phyloP scores from a whole-genome alignment of 805 yeast species.

The Millerozyma miso region DNA sequence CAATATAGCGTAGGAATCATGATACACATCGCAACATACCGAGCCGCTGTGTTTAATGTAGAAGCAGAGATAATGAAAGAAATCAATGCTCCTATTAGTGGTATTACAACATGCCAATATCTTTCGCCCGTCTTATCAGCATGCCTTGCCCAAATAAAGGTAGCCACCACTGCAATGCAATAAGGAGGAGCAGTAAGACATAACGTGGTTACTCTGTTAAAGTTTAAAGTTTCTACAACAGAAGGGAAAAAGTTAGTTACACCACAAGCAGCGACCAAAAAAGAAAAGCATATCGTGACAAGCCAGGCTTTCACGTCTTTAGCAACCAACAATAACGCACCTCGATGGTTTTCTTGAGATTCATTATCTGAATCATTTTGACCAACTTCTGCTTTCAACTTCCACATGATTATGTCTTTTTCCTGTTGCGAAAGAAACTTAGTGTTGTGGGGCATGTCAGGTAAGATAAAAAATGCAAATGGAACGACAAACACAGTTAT shows the following conservation, averaged over 20 bases:
- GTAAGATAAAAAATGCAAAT: conserved; percentile 44
- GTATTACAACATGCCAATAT: conserved; percentile 44
- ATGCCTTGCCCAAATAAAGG: conserved; percentile 51
- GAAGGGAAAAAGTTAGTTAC: conserved; percentile 61
- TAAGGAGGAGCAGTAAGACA: conserved; percentile 61
- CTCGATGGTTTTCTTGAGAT: conserved; percentile 30
- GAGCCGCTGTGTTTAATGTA: conserved; percentile 50
- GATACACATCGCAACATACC: conserved; percentile 57
- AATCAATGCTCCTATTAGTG: conserved; percentile 37
- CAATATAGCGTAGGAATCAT: conserved; percentile 56
- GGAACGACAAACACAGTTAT: conserved; percentile 46
- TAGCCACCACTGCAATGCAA: conserved; percentile 45
- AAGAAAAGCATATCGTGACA: conserved; percentile 40
- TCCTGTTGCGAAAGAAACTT: conserved; percentile 43
- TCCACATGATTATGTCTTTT: conserved; percentile 39
- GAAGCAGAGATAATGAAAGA: conserved; percentile 48
- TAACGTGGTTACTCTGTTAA: conserved; percentile 45
- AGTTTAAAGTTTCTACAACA: conserved; percentile 53
- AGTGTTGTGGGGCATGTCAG: conserved; percentile 51
- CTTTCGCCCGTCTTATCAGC: conserved; percentile 56
- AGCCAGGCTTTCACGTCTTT: conserved; percentile 46
- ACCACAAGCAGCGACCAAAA: conserved; percentile 56
- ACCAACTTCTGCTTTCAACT: conserved; percentile 38
- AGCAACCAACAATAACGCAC: conserved; percentile 33
- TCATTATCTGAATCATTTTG: conserved; percentile 34